These are phyloP conservation scores for Umbelopsis vinacea DNA, from an alignment of 192 early-diverging fungal species.

Conservation along the genomic window DNA sequence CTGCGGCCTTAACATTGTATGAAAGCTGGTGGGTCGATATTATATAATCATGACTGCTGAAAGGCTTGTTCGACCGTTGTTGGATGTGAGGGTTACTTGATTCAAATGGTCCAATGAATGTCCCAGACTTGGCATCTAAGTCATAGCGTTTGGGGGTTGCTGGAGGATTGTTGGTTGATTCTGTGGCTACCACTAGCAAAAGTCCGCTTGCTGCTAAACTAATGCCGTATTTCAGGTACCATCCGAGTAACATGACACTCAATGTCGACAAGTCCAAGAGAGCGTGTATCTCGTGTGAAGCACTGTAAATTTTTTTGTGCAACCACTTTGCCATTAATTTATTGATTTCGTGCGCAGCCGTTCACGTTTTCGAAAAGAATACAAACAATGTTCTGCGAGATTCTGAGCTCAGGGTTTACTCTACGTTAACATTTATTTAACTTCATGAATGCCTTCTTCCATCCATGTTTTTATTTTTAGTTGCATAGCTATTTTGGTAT, in stretches of 20 bases:
- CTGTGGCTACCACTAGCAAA: not conserved
- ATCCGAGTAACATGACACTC: not conserved
- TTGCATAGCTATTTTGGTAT: no score
- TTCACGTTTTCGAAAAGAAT: no score
- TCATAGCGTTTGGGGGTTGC: not conserved
- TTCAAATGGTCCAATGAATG: not conserved
- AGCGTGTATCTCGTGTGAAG: not conserved
- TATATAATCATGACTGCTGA: not conserved
- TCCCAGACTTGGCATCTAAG: not conserved
- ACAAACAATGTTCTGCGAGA: no score
- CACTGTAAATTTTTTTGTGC: no score
- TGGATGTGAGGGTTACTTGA: not conserved
- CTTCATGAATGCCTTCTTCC: no score
- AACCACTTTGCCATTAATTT: no score
- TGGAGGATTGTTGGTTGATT: not conserved
- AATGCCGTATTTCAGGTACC: constrained; percentile 2
- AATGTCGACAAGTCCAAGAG: not conserved
- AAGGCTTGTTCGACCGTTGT: not conserved
- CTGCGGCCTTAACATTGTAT: constrained; percentile 10
- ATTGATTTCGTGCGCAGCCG: no score
- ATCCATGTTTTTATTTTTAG: no score
- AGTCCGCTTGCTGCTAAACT: not conserved
- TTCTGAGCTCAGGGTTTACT: no score
- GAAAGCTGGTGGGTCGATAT: not conserved
- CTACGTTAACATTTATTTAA: no score